Conservation (phyloP, 176 grass and related monocot species). For the Pharus latifolius region DNA sequence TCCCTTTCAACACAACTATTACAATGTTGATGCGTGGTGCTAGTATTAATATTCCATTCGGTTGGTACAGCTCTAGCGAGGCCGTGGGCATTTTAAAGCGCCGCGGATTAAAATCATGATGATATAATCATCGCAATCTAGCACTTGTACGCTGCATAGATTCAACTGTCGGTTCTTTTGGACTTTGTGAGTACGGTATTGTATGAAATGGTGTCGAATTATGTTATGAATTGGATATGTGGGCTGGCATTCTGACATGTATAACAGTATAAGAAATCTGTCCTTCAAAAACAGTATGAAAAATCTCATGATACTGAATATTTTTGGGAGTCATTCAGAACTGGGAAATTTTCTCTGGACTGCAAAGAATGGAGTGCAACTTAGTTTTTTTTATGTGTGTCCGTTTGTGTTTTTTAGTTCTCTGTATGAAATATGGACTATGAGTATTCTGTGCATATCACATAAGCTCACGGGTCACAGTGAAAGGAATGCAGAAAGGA, state of each 20-base stretch:
- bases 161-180: neutral
- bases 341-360: too few relatives aligned
- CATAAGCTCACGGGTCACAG: too few relatives aligned
- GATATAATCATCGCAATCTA: neutral
- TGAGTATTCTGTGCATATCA: too few relatives aligned
- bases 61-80: conserved; percentile 22
- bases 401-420: too few relatives aligned
- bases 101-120: neutral
- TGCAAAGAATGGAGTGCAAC: too few relatives aligned
- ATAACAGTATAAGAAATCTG: too few relatives aligned
- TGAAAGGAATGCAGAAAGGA: too few relatives aligned
- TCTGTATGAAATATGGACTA: too few relatives aligned
- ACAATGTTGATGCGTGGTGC: neutral
- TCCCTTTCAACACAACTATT: conserved; percentile 1
- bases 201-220: neutral
- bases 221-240: neutral
- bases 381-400: too few relatives aligned
- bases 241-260: neutral
- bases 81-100: neutral
- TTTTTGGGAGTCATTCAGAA: too few relatives aligned
- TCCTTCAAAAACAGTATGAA: too few relatives aligned
- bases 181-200: neutral
- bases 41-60: conserved; percentile 1
- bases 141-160: neutral
- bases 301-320: too few relatives aligned